Evolutionary conservation across 2,329 filamentous ascomycete genomes (phyloP).

Genomic region (Stagonosporopsis chrysanthemi): DNA sequence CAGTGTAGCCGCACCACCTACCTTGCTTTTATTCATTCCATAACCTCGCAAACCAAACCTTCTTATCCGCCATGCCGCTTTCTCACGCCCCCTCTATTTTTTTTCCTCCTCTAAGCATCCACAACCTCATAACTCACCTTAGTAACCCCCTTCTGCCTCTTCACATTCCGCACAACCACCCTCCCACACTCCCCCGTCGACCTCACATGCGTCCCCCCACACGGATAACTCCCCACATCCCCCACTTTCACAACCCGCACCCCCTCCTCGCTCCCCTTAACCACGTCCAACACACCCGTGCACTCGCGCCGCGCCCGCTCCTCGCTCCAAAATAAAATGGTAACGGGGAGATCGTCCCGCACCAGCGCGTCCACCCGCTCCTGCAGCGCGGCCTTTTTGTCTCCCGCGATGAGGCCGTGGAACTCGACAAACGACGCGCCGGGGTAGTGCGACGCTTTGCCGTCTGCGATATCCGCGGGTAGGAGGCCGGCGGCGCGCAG

Average conservation of each 20-base stretch:
- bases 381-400: conserved; percentile 61
- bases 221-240: conserved; percentile 74
- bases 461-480: conserved; percentile 62
- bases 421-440: conserved; percentile 74
- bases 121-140: conserved; percentile 59
- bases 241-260: conserved; percentile 73
- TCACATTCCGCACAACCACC: conserved; percentile 72
- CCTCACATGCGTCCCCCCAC: conserved; percentile 76
- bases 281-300: conserved; percentile 50
- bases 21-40: no score
- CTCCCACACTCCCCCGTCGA: conserved; percentile 66
- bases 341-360: conserved; percentile 44
- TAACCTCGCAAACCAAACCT: no score
- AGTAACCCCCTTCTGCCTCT: conserved; percentile 68
- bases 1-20: neutral
- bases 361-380: conserved; percentile 64
- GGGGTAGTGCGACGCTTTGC: conserved; percentile 76
- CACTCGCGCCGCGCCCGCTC: conserved; percentile 61
- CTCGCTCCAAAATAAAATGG: conserved; percentile 73
- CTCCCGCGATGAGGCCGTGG: conserved; percentile 68
- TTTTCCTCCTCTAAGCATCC: no score
- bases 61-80: no score
- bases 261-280: conserved; percentile 43
- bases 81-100: no score
- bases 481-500: conserved; percentile 58